Evolutionary conservation across 192 early-diverging fungal species (phyloP).

Genomic region (Obelidium mucronatum): DNA sequence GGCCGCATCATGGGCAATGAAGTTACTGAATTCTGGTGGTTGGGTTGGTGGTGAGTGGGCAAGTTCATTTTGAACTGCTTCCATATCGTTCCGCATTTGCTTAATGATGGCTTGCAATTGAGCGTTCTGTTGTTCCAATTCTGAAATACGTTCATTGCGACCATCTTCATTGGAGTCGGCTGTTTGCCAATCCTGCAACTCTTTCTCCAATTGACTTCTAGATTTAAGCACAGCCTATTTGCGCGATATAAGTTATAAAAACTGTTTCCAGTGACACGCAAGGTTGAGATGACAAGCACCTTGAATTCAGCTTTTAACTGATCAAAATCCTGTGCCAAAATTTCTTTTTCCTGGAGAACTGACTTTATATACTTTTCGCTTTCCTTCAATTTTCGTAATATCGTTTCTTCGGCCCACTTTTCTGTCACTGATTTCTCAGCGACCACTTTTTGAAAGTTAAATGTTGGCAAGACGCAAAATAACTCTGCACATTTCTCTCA

Average conservation of each 20-base stretch:
- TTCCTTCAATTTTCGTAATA: constrained; percentile 8
- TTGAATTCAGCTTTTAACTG: constrained; percentile 7
- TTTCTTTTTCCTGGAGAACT: constrained; percentile 8
- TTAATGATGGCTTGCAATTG: constrained; percentile 35
- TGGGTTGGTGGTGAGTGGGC: background rate
- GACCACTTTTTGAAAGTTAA: background rate
- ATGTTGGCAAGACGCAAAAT: background rate
- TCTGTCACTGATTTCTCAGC: constrained; percentile 1
- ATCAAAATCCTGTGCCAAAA: background rate
- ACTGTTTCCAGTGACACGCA: too few species aligned
- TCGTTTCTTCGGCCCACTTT: constrained; percentile 1
- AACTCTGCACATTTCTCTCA: constrained; percentile 1
- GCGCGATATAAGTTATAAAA: background rate
- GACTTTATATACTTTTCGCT: background rate
- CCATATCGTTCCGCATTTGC: constrained; percentile 54
- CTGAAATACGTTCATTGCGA: background rate
- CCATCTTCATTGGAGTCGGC: background rate
- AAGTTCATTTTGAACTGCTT: constrained; percentile 27
- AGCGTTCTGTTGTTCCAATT: constrained; percentile 32
- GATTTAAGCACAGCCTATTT: background rate
- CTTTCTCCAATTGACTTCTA: background rate
- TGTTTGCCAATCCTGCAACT: background rate
- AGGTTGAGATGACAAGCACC: constrained; percentile 1
- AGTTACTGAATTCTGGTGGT: background rate
- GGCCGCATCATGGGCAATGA: constrained; percentile 5